Percentiles rank a stretch among this genome's conserved stretches.
Evolutionary conservation across 768 basidiomycete species (phyloP).

Genomic region (Lactarius quietus): DNA sequence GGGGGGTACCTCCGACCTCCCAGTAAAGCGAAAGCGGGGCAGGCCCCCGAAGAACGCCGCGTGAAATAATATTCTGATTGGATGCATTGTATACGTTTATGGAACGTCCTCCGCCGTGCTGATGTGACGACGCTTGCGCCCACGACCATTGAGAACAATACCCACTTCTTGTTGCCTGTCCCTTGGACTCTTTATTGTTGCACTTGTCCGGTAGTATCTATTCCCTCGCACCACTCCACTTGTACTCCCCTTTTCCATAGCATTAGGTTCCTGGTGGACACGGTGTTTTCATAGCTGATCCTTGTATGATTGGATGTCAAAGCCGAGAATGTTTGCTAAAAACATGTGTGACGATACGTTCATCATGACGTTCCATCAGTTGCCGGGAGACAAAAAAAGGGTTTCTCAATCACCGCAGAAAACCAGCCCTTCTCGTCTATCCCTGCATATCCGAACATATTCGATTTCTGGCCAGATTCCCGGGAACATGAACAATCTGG

Average conservation of each 20-base stretch:
- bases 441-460: conserved; percentile 22
- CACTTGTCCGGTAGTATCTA: conserved; percentile 22
- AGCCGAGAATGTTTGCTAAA: conserved; percentile 18
- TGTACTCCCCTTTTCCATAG: conserved; percentile 25
- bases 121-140: conserved; percentile 28
- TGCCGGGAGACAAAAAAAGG: not conserved
- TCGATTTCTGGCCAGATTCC: conserved; percentile 21
- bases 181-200: conserved; percentile 25
- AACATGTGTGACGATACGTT: conserved; percentile 16
- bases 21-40: conserved; percentile 66
- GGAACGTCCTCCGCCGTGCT: conserved; percentile 26
- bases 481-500: conserved; percentile 18
- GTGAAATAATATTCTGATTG: conserved; percentile 27
- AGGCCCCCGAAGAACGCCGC: conserved; percentile 51
- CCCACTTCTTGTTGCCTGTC: conserved; percentile 36
- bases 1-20: conserved; percentile 44
- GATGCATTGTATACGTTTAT: conserved; percentile 34
- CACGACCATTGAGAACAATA: conserved; percentile 36
- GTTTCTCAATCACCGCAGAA: conserved; percentile 24
- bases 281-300: conserved; percentile 28
- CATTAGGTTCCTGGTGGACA: conserved; percentile 27
- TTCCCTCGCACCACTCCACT: conserved; percentile 22
- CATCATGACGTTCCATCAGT: conserved; percentile 10
- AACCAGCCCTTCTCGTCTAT: conserved; percentile 15
- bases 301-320: conserved; percentile 26